A percentile compares a stretch with the other conserved stretches of the same genome.
Evolutionary conservation across 768 basidiomycete species (phyloP).

Genomic region (Rhodotorula taiwanensis): DNA sequence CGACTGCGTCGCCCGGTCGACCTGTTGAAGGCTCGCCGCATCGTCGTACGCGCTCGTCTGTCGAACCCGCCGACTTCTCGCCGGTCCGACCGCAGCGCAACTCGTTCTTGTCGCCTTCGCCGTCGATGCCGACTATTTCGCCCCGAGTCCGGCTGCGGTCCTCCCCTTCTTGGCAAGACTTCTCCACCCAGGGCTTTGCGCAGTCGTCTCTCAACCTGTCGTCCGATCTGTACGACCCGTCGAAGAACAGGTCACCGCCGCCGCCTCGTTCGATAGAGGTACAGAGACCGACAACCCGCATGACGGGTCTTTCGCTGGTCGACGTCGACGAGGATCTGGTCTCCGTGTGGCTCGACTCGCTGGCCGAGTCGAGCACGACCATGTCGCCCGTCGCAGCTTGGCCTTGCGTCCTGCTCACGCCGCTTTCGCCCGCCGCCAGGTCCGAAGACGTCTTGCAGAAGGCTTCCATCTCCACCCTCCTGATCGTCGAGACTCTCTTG

Average conservation of each 20-base stretch:
- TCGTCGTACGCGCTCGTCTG: neutral
- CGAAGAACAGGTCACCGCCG: too few relatives aligned
- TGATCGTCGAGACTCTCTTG: neutral
- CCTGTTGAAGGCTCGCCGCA: neutral
- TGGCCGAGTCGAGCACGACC: conserved; percentile 5
- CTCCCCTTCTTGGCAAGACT: neutral
- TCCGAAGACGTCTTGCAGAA: too few relatives aligned
- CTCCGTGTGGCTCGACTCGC: conserved; percentile 22
- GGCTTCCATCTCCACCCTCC: neutral
- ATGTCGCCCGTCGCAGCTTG: neutral
- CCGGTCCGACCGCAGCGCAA: neutral
- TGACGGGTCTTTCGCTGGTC: neutral
- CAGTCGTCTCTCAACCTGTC: too few relatives aligned
- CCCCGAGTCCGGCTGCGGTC: too few relatives aligned
- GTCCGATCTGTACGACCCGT: too few relatives aligned
- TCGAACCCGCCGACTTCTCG: neutral
- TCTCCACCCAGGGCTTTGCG: neutral
- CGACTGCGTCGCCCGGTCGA: neutral
- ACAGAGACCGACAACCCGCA: neutral
- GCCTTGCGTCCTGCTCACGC: conserved; percentile 9
- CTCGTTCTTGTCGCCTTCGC: neutral
- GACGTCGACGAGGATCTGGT: conserved; percentile 22
- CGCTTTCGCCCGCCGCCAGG: neutral
- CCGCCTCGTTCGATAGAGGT: too few relatives aligned
- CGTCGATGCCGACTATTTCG: neutral